Base-by-base conservation (phyloP, 2,329 filamentous ascomycete species). In the Fusarium mundagurra region DNA sequence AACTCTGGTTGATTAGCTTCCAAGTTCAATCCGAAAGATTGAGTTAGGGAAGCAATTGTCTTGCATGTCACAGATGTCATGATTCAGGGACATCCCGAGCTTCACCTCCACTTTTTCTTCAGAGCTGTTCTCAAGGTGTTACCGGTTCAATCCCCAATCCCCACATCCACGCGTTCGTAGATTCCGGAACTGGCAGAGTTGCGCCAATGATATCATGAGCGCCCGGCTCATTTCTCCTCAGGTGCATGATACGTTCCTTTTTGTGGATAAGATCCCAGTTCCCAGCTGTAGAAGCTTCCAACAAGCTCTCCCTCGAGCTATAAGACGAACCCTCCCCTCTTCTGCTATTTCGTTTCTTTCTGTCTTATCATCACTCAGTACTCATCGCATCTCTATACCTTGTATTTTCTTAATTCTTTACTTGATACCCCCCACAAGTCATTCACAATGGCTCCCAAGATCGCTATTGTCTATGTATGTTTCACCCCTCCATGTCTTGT, bases 381-480 rank as follows among this genome's bases (percentile, higher is more conserved):
- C 24, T 54, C 38, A 50, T 51, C 10, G 22, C 31, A 55, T 44
- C 51, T 44, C 51, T 33, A 18, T 45, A 54, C 48, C 47, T 39
- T 47, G 48, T 65, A 27, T 67, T 64, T 54, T 67, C 45, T 43
- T 43, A 51, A 67, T 57, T 54, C 13, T 38, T 53, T 64, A 67
- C 64, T 65, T 66, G 69, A 67, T 74, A 63, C 66, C 71, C 65
- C 43, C 38, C 57, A 50, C 31, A 60, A 38, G 68, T 69, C 64
- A 72, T 60, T 72, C 87, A 88, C 80, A 80, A 97, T 97, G 94
- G 94, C 93, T 86, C 93, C 94, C 84, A 97, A 94, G 88, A 90
- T 98, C 82, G 95, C 95, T 79, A 96, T 98, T 85, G 91, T 98
- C 83, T 97, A 91, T 84, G 93, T 95, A 88, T 78, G 93, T 90